These are phyloP conservation scores for Penicillium parvum DNA, from an alignment of 495 filamentous ascomycete species.

Conservation along the genomic window DNA sequence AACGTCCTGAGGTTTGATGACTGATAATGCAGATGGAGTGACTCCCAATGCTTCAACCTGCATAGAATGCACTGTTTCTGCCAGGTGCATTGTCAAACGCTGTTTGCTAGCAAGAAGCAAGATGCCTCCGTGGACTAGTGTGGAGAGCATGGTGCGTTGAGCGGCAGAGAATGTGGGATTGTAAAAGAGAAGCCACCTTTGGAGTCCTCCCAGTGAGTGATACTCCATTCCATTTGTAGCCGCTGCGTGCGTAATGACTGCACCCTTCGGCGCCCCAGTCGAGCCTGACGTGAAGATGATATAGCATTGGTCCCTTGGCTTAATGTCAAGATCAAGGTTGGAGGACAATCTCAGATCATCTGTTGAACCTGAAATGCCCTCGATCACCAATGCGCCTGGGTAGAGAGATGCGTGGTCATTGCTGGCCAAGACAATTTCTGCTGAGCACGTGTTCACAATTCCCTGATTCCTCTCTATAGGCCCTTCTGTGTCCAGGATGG, in stretches of 20 bases:
- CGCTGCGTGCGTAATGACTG: conserved; percentile 8
- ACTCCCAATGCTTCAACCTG: conserved; percentile 7
- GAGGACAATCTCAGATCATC: too few species aligned
- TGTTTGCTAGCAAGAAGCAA: conserved; percentile 4
- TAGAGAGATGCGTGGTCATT: too few species aligned
- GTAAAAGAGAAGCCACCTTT: conserved; percentile 21
- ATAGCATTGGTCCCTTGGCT: too few species aligned
- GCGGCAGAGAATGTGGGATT: conserved; percentile 19
- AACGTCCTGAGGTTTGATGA: conserved; percentile 6
- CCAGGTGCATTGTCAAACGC: conserved; percentile 3
- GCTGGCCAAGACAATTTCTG: too few species aligned
- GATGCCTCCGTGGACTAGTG: conserved; percentile 8
- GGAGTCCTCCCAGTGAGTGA: background rate
- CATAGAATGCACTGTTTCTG: conserved; percentile 1
- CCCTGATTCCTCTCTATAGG: conserved; percentile 38
- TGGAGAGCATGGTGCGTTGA: conserved; percentile 11
- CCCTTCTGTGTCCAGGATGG: conserved; percentile 40
- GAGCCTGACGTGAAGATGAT: conserved; percentile 16
- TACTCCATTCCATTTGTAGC: conserved; percentile 8
- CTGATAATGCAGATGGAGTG: conserved; percentile 6
- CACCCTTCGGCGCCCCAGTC: conserved; percentile 16
- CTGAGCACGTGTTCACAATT: too few species aligned
- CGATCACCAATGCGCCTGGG: too few species aligned
- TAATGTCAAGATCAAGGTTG: too few species aligned
- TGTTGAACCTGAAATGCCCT: too few species aligned